These are phyloP conservation scores for Chlorella variabilis DNA, from an alignment of 163 green algal species.

Conservation along the genomic window DNA sequence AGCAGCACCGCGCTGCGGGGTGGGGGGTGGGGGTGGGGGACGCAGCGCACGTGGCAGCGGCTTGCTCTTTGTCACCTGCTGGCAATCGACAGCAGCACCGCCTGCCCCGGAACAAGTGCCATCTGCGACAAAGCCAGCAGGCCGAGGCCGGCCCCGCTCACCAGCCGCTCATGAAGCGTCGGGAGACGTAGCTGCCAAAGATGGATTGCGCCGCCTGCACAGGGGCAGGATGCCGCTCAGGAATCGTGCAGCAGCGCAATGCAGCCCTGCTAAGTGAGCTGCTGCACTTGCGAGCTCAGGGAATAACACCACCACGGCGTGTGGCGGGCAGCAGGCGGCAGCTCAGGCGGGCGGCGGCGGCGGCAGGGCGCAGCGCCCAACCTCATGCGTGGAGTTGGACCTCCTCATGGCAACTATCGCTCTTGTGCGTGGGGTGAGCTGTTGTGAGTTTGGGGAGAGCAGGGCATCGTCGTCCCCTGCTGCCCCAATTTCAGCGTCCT, in stretches of 20 bases:
- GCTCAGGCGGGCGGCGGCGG: background rate
- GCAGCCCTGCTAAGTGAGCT: no score
- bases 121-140: no score
- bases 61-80: no score
- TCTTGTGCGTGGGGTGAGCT: background rate
- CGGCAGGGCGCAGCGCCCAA: no score
- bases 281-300: no score
- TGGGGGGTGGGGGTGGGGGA: background rate
- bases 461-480: background rate
- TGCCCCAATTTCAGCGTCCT: background rate
- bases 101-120: no score
- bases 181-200: constrained; percentile 81
- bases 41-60: background rate
- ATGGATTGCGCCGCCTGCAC: constrained; percentile 67
- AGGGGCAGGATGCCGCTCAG: background rate
- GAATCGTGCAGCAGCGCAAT: background rate
- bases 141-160: no score
- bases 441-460: background rate
- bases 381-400: background rate
- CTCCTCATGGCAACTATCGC: no score
- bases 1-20: constrained; percentile 90
- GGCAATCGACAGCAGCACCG: no score
- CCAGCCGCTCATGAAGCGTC: constrained; percentile 92
- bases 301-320: no score
- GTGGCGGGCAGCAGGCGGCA: no score